Evolutionary conservation across 1,284 basidiomycete species (phyloP).

Genomic region (Hemileia vastatrix): DNA sequence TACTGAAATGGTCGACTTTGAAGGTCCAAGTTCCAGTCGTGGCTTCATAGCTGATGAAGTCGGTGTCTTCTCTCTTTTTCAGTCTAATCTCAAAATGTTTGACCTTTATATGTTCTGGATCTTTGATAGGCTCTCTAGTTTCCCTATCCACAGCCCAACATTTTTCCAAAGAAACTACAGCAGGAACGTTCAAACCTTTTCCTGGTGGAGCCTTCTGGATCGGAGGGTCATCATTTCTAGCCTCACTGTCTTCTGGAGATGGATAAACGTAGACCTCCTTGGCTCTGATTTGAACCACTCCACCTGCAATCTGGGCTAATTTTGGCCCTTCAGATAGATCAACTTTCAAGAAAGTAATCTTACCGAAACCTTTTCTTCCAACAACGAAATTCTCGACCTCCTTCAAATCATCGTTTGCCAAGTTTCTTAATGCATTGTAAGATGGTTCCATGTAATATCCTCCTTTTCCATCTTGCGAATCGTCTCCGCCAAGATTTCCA

Average conservation of each 20-base stretch:
- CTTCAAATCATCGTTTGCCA: slow-evolving; percentile 64
- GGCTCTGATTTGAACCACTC: slow-evolving; percentile 76
- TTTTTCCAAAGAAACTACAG: slow-evolving; percentile 65
- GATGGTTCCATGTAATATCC: slow-evolving; percentile 82
- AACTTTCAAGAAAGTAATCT: slow-evolving; percentile 83
- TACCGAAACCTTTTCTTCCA: slow-evolving; percentile 79
- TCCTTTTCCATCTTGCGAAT: slow-evolving; percentile 53
- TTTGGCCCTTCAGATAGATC: slow-evolving; percentile 78
- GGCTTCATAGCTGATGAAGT: slow-evolving; percentile 71
- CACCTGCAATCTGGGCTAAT: slow-evolving; percentile 68
- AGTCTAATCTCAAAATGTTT: slow-evolving; percentile 72
- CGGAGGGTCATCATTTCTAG: slow-evolving; percentile 54
- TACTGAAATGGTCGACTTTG: slow-evolving; percentile 73
- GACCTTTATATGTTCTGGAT: slow-evolving; percentile 61
- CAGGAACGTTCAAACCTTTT: slow-evolving; percentile 77
- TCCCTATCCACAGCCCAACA: slow-evolving; percentile 90
- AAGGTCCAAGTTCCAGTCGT: slow-evolving; percentile 84
- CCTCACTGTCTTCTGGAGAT: slow-evolving; percentile 32
- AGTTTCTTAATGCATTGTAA: slow-evolving; percentile 59
- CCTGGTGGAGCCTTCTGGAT: slow-evolving; percentile 68
- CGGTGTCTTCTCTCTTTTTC: slow-evolving; percentile 72
- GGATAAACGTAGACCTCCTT: slow-evolving; percentile 91
- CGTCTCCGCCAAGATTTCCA: background rate
- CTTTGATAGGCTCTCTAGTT: slow-evolving; percentile 79
- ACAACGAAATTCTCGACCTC: slow-evolving; percentile 63